Evolutionary conservation across 2,329 filamentous ascomycete species (phyloP).

Genomic region (Neonectria neomacrospora): DNA sequence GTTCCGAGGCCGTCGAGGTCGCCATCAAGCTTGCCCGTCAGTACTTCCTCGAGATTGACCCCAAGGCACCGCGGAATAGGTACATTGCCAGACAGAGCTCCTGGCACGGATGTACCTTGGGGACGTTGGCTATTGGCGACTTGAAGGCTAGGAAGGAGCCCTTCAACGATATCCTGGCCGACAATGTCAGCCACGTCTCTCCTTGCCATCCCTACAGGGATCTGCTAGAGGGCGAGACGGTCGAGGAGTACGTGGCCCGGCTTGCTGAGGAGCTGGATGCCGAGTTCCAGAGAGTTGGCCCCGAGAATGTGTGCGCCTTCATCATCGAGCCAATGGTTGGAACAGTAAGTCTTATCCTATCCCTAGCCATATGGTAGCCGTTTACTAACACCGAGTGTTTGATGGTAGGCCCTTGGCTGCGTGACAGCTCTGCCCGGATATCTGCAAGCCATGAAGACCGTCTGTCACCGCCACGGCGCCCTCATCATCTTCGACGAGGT

Average conservation of each 20-base stretch:
- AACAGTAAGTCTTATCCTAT: conserved; percentile 25
- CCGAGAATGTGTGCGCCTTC: conserved; percentile 36
- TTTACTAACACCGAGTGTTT: background rate
- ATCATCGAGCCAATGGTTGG: conserved; percentile 38
- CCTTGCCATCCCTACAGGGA: conserved; percentile 42
- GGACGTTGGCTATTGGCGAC: conserved; percentile 18
- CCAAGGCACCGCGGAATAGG: conserved; percentile 22
- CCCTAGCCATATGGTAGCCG: no score
- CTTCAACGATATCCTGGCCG: conserved; percentile 42
- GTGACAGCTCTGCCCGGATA: conserved; percentile 55
- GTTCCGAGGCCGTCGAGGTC: conserved; percentile 37
- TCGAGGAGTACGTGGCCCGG: conserved; percentile 41
- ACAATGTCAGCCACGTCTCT: conserved; percentile 44
- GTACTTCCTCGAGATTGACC: conserved; percentile 34
- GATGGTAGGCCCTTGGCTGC: conserved; percentile 32
- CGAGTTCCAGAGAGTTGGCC: conserved; percentile 31
- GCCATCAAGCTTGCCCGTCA: conserved; percentile 37
- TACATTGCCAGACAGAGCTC: conserved; percentile 37
- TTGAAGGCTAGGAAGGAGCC: conserved; percentile 39
- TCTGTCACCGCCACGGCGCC: conserved; percentile 66
- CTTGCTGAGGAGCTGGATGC: conserved; percentile 33
- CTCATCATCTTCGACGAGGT: conserved; percentile 69
- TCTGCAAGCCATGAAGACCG: conserved; percentile 59
- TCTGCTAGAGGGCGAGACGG: conserved; percentile 45
- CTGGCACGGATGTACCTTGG: conserved; percentile 36